These are phyloP conservation scores for Talaromyces sp. DNA, from an alignment of 2,329 filamentous ascomycete species.

Conservation along the genomic window DNA sequence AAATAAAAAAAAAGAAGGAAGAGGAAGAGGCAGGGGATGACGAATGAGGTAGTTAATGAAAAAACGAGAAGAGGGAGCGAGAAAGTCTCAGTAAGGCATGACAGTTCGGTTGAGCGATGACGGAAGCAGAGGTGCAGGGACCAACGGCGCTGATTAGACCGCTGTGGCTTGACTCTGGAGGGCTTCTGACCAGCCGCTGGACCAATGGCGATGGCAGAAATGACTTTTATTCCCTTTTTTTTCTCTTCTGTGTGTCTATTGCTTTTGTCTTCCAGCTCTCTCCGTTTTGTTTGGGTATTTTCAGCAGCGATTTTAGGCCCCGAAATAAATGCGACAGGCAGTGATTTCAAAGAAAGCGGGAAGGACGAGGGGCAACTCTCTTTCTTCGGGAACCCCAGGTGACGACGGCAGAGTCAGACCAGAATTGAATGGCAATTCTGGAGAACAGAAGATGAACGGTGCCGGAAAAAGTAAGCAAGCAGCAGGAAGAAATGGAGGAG, in stretches of 20 bases:
- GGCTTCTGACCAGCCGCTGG: neutral
- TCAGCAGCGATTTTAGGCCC: neutral
- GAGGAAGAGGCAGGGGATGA: neutral
- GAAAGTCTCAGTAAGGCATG: conserved; percentile 5
- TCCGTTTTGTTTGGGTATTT: neutral
- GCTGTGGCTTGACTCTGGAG: neutral
- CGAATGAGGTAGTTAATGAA: neutral
- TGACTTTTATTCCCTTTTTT: neutral
- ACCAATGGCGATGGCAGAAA: conserved; percentile 6
- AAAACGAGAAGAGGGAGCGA: neutral
- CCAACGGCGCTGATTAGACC: conserved; percentile 6
- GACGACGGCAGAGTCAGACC: neutral
- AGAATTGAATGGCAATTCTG: neutral
- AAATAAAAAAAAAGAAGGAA: neutral
- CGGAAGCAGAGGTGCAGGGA: conserved; percentile 13
- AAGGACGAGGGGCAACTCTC: conserved; percentile 5
- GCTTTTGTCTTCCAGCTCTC: neutral
- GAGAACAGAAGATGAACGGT: neutral
- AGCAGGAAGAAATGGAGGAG: neutral
- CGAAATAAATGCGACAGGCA: neutral
- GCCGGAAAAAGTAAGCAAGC: neutral
- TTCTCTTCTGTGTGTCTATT: neutral
- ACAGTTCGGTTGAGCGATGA: conserved; percentile 10
- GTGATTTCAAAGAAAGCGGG: conserved; percentile 1
- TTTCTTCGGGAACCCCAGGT: neutral